Evolutionary conservation across 192 early-diverging fungal species (phyloP), one percentile per base, ranked within the genome.

Genomic region (Oehlia diaphana): DNA sequence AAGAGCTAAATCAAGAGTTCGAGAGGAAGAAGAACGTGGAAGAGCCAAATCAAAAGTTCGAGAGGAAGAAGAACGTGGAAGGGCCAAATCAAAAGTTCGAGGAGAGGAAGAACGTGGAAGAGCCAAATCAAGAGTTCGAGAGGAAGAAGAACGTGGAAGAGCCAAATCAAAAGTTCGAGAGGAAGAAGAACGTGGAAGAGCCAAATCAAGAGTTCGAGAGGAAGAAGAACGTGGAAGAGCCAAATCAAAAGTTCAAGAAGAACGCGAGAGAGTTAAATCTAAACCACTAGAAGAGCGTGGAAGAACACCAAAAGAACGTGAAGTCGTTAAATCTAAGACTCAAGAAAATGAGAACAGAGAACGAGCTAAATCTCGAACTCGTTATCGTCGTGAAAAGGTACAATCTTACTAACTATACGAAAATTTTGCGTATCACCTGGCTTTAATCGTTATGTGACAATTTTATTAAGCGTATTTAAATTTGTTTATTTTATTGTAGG

Each of bases 211-310:
- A 13, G 23, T 26, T 31, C 23, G 31, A 21, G 68, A 9, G 9
- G 33, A n/a, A 4, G 61, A 76, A 76, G 33, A 76, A n/a, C 21
- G 5, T 19, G 50, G 35, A 53, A 39, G 77, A 50, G 26, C 65
- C 1, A 69, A 69, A 68, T 78, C 77, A 63, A 76, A 9, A 49
- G 44, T 44, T 50, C 63, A 21, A 49, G 76, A 50, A 9, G 61
- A 49, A 31, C 31, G 31, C 31, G 31, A 31, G 31, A 31, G 31
- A 31, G 31, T 31, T 31, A 31, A 2, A 31, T 31, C 31, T 31
- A 31, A 31, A 31, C 31, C 31, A 31, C 31, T 31, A 50, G 35
- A 68, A 53, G 9, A 31, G 2, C 58, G 26, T 37, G 35, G 35
- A 21, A 10, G 61, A 63, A 31, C 31, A 2, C 23, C 62, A 37